These are phyloP conservation scores for Aspergillus bertholletiae DNA, from an alignment of 495 filamentous ascomycete genomes.

Conservation along the genomic window DNA sequence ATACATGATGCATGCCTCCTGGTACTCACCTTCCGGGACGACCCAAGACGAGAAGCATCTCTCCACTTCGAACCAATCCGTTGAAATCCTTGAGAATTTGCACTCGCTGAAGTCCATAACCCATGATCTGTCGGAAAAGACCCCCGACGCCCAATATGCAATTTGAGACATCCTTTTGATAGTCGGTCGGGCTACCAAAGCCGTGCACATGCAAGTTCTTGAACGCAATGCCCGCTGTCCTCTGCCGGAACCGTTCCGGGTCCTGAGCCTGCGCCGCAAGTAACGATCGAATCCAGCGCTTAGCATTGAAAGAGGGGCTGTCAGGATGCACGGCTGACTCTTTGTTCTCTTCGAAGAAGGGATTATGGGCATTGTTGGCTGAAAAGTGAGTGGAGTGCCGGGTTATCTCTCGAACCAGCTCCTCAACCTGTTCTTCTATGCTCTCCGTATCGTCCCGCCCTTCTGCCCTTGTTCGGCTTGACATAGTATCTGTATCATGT, in stretches of 20 bases:
- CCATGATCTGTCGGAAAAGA: slow-evolving; percentile 38
- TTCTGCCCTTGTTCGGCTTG: too few species aligned
- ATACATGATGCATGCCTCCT: too few species aligned
- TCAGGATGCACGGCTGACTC: slow-evolving; percentile 45
- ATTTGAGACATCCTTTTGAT: slow-evolving; percentile 77
- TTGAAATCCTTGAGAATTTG: slow-evolving; percentile 71
- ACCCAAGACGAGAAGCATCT: slow-evolving; percentile 81
- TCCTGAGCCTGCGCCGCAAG: slow-evolving; percentile 45
- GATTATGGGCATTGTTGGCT: too few species aligned
- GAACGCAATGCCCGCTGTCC: slow-evolving; percentile 45
- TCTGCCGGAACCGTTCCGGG: slow-evolving; percentile 40
- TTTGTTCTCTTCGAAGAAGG: slow-evolving; percentile 37
- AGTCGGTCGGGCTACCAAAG: slow-evolving; percentile 72
- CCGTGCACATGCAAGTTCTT: slow-evolving; percentile 72
- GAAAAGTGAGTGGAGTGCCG: too few species aligned
- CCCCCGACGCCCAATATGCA: slow-evolving; percentile 54
- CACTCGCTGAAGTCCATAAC: slow-evolving; percentile 53
- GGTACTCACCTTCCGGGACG: slow-evolving; percentile 55
- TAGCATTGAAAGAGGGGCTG: slow-evolving; percentile 46
- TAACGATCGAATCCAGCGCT: slow-evolving; percentile 50
- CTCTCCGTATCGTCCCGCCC: too few species aligned
- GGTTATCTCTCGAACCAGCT: too few species aligned
- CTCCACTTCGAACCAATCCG: slow-evolving; percentile 68
- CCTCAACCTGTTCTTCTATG: too few species aligned
- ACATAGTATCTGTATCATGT: too few species aligned